Evolutionary conservation across 2,329 filamentous ascomycete genomes (phyloP), one percentile per base, ranked within the genome.

Genomic region (Achaetomium macrosporum): DNA sequence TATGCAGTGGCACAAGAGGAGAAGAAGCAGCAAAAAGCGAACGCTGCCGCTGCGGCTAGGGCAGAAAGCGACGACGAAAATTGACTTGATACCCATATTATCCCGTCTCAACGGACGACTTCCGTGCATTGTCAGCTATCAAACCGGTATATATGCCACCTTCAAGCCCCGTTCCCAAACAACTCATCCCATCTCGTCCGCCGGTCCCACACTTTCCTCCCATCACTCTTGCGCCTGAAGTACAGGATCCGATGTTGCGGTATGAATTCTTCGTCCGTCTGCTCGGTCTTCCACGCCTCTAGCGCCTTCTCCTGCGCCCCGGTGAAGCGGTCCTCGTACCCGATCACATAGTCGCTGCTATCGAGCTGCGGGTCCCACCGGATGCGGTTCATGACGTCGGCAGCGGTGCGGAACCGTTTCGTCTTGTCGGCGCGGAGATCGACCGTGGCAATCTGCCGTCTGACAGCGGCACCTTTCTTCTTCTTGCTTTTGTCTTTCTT

Each of bases 211-310:
- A 83, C 70, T n/a, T 77, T 65, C 5, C 63, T 64, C 0, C 71
- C 72, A 54, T 80, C 78, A 52, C 72, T 76, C 63, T 66, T 73
- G 11, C 75, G 71, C 65, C 75, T 80, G 61, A 85, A 84, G 64
- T 82, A 84, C 51, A 82, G 63, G 57, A 85, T 81, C 15, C 82
- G 72, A 61, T 84, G 81, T 66, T 84, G 79, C 7, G 82, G 82
- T 51, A 85, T 84, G 61, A 83, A 85, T 65, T 85, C 82, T 54
- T 84, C 80, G 57, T 84, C 77, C 31, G 81, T 83, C 65, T 79
- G 76, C 61, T 84, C 81, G 15, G 69, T 71, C 69, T 79, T 82
- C 82, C 82, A 85, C 30, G 71, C 68, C 47, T 75, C 75, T 5
- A 84, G 65, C 1, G 72, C 63, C 57, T 76, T 77, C 65, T 84